Evolutionary conservation across 768 basidiomycete species (phyloP).

Genomic region (Suillus fuscotomentosus): DNA sequence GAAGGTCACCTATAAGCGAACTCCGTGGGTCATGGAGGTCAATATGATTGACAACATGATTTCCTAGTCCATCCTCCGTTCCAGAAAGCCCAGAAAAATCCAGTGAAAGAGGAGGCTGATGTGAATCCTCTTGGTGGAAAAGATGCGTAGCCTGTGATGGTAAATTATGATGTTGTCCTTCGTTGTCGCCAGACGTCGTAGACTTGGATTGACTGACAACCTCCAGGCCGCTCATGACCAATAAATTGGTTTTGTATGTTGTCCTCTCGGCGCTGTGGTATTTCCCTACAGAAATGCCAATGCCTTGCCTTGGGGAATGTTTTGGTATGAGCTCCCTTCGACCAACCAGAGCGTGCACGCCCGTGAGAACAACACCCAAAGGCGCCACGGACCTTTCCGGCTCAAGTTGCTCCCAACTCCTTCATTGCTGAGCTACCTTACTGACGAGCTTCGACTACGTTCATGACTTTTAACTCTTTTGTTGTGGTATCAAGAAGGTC

Average conservation of each 20-base stretch:
- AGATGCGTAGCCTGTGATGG: conserved; percentile 31
- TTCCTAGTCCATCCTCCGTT: conserved; percentile 24
- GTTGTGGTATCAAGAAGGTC: neutral
- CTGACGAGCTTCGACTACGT: neutral
- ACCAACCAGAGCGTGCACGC: neutral
- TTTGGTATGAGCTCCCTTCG: conserved; percentile 2
- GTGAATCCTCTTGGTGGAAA: conserved; percentile 27
- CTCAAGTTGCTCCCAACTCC: neutral
- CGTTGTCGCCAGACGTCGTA: conserved; percentile 26
- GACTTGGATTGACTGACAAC: conserved; percentile 28
- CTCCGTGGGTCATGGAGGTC: conserved; percentile 29
- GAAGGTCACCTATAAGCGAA: conserved; percentile 32
- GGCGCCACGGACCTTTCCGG: conserved; percentile 6
- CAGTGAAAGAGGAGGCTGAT: conserved; percentile 30
- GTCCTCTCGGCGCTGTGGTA: conserved; percentile 5
- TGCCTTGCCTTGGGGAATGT: conserved; percentile 8
- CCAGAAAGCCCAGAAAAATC: conserved; percentile 26
- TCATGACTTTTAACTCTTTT: neutral
- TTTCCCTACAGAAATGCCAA: conserved; percentile 7
- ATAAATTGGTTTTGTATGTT: neutral
- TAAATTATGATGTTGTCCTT: conserved; percentile 26
- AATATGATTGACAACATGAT: conserved; percentile 25
- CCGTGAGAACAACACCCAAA: conserved; percentile 10
- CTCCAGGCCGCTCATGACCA: conserved; percentile 45
- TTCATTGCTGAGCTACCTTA: neutral